Percentiles rank a stretch among this genome's conserved stretches.
Evolutionary conservation across 257 asterid species (phyloP).

Genomic region (Knoxia roxburghii): DNA sequence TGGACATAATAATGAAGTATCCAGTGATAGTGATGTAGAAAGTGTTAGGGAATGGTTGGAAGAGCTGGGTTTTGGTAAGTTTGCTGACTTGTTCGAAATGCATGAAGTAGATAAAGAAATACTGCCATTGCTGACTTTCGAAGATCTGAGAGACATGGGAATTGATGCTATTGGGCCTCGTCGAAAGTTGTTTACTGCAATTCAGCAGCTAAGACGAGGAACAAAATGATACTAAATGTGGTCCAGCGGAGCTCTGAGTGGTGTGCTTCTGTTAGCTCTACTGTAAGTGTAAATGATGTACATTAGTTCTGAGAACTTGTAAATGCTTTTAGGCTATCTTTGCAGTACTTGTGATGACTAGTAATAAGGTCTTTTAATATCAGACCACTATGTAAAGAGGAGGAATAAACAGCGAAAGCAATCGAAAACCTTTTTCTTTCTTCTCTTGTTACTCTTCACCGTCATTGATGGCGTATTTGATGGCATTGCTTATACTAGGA

Average conservation of each 20-base stretch:
- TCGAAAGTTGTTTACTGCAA: constrained; percentile 52
- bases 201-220: constrained; percentile 34
- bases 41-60: constrained; percentile 51
- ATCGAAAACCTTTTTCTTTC: background rate
- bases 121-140: constrained; percentile 51
- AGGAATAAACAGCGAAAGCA: background rate
- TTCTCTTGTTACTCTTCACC: background rate
- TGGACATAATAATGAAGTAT: background rate
- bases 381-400: constrained; percentile 5
- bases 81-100: constrained; percentile 41
- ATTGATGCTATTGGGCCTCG: constrained; percentile 52
- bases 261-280: background rate
- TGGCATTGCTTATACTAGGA: background rate
- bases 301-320: constrained; percentile 4
- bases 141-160: constrained; percentile 81
- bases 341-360: background rate
- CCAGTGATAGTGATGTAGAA: constrained; percentile 4
- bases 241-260: background rate
- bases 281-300: background rate
- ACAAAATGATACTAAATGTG: background rate
- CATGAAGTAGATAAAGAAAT: constrained; percentile 70
- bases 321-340: background rate
- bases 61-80: constrained; percentile 43
- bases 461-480: background rate
- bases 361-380: background rate